Conservation (phyloP, 1,139 yeast species). For the Blastobotrys apis region DNA sequence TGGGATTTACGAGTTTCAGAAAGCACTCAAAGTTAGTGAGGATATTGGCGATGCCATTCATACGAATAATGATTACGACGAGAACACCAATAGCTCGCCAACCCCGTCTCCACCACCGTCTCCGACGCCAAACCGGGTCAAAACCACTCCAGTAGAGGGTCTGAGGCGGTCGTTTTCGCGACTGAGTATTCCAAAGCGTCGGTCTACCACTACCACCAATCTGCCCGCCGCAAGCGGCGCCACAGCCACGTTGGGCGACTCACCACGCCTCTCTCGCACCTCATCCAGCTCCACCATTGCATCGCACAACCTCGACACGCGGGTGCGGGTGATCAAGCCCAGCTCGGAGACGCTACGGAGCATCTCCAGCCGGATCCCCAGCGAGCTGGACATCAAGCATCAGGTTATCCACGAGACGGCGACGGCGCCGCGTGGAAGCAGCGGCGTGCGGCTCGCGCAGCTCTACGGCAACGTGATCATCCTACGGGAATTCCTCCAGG, state of each 20-base stretch:
- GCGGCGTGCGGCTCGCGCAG: conserved; percentile 16
- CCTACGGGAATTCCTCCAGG: conserved; percentile 28
- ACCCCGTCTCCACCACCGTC: background rate
- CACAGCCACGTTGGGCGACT: background rate
- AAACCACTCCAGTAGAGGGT: conserved; percentile 6
- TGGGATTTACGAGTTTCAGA: conserved; percentile 21
- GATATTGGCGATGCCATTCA: conserved; percentile 14
- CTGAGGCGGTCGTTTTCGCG: conserved; percentile 9
- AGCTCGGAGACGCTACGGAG: conserved; percentile 5
- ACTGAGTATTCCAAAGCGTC: conserved; percentile 4
- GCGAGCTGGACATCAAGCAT: background rate
- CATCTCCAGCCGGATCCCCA: conserved; percentile 2
- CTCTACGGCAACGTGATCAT: conserved; percentile 25
- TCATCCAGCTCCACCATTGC: background rate
- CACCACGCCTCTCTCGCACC: background rate
- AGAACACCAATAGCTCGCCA: background rate
- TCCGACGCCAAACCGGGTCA: background rate
- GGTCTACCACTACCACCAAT: background rate
- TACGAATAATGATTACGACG: background rate
- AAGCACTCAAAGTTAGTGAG: conserved; percentile 14
- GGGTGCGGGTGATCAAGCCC: conserved; percentile 5
- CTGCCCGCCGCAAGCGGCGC: background rate
- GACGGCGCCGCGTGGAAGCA: conserved; percentile 1
- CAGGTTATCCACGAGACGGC: conserved; percentile 1
- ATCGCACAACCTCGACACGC: background rate